phyloP scores from a whole-genome alignment of 1,284 basidiomycete genomes.

The Cryptococcus neoformans region DNA sequence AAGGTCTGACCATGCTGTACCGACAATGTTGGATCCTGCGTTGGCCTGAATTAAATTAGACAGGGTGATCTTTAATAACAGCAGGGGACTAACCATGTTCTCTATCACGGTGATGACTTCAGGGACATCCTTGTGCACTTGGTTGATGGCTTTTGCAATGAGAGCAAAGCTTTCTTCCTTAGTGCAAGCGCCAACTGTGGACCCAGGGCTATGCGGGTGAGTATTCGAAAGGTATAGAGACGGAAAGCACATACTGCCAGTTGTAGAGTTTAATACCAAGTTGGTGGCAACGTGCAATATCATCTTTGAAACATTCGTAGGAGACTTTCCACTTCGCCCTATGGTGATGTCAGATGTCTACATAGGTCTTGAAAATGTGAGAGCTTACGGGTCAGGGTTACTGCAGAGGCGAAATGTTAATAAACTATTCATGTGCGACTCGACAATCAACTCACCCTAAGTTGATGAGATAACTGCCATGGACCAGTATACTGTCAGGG shows the following conservation, averaged over 20 bases:
- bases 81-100: constrained; percentile 64
- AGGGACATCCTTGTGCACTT: constrained; percentile 66
- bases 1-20: constrained; percentile 66
- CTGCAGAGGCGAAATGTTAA: constrained; percentile 8
- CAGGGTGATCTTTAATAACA: neutral
- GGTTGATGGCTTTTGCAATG: constrained; percentile 74
- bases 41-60: constrained; percentile 58
- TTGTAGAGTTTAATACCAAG: constrained; percentile 75
- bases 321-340: constrained; percentile 73
- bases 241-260: constrained; percentile 64
- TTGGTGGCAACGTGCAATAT: constrained; percentile 72
- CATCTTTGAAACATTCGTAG: constrained; percentile 77
- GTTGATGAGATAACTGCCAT: constrained; percentile 83
- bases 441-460: constrained; percentile 53
- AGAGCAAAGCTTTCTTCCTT: constrained; percentile 60
- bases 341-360: neutral
- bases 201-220: constrained; percentile 62
- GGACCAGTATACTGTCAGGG: constrained; percentile 63
- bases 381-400: constrained; percentile 66
- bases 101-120: constrained; percentile 69
- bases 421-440: neutral
- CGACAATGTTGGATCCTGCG: constrained; percentile 69
- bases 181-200: constrained; percentile 66
- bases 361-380: neutral
- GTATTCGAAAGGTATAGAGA: neutral